Evolutionary conservation across 2,329 filamentous ascomycete genomes (phyloP).

Genomic region (Didymella exigua): DNA sequence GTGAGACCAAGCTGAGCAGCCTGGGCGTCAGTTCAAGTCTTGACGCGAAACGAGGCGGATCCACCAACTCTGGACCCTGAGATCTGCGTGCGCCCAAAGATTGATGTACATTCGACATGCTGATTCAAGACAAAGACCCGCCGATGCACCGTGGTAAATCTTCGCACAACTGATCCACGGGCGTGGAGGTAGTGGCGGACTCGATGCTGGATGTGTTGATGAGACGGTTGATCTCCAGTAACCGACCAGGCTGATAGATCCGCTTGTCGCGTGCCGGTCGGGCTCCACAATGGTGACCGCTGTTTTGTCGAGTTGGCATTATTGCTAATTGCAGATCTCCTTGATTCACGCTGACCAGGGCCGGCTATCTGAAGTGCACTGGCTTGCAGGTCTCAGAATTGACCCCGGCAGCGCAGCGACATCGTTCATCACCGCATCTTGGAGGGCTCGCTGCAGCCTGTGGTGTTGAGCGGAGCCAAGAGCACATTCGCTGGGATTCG

Average conservation of each 20-base stretch:
- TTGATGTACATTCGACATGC: not conserved
- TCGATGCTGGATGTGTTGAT: slow-evolving; percentile 2
- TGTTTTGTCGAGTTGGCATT: slow-evolving; percentile 5
- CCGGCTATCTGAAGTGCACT: slow-evolving; percentile 7
- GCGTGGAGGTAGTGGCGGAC: not conserved
- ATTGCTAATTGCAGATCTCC: slow-evolving; percentile 5
- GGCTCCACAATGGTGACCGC: slow-evolving; percentile 13
- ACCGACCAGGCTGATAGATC: not conserved
- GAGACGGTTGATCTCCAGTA: not conserved
- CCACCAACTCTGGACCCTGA: slow-evolving; percentile 10
- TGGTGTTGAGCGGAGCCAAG: slow-evolving; percentile 1
- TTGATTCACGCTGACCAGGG: slow-evolving; percentile 5
- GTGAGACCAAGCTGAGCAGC: slow-evolving; percentile 11
- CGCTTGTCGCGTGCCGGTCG: slow-evolving; percentile 13
- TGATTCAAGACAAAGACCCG: not conserved
- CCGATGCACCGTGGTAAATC: not conserved
- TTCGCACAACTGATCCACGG: not conserved
- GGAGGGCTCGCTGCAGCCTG: not conserved
- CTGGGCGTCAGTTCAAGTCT: slow-evolving; percentile 10
- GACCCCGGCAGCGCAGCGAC: not conserved
- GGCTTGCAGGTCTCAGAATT: slow-evolving; percentile 12
- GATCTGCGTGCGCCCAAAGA: slow-evolving; percentile 1
- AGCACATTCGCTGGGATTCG: not conserved
- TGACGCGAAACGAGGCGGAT: slow-evolving; percentile 6
- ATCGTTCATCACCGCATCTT: not conserved